Evolutionary conservation across 805 yeast genomes (phyloP).

Genomic region (Peterozyma xylosa): DNA sequence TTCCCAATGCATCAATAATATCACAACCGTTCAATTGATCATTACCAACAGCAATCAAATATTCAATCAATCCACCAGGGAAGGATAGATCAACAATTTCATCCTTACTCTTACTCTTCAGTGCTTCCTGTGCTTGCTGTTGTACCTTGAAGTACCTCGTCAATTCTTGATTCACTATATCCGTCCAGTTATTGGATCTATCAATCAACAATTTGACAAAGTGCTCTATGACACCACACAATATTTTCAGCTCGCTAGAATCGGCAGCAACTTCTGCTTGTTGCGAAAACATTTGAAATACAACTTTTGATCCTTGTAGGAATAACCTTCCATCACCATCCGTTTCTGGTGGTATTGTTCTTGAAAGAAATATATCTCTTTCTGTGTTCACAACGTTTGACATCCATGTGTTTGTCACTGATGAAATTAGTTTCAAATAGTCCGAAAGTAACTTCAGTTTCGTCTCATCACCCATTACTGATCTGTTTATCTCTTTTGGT

Average conservation of each 20-base stretch:
- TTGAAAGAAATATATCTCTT: slow-evolving; percentile 49
- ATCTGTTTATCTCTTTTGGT: slow-evolving; percentile 33
- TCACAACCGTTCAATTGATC: slow-evolving; percentile 73
- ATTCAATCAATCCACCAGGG: slow-evolving; percentile 76
- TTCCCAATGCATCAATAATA: slow-evolving; percentile 61
- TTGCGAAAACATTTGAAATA: slow-evolving; percentile 79
- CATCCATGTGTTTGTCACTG: slow-evolving; percentile 84
- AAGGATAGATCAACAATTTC: slow-evolving; percentile 34
- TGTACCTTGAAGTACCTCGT: slow-evolving; percentile 17
- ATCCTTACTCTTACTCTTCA: slow-evolving; percentile 23
- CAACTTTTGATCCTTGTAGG: slow-evolving; percentile 70
- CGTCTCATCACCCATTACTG: slow-evolving; percentile 64
- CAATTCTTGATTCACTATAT: slow-evolving; percentile 47
- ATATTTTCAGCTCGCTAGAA: slow-evolving; percentile 71
- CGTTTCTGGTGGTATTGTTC: slow-evolving; percentile 60
- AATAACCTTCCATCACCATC: slow-evolving; percentile 61
- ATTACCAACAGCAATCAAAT: slow-evolving; percentile 75
- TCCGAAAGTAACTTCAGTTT: slow-evolving; percentile 72
- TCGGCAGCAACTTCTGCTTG: slow-evolving; percentile 86
- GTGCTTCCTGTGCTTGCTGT: slow-evolving; percentile 19
- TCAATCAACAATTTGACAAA: slow-evolving; percentile 54
- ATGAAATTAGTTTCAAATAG: slow-evolving; percentile 61
- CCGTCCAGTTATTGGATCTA: slow-evolving; percentile 59
- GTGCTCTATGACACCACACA: slow-evolving; percentile 70
- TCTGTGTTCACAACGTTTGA: slow-evolving; percentile 60